Base-by-base conservation (phyloP, 1,284 basidiomycete genomes). In the Heliocybe sulcata region DNA sequence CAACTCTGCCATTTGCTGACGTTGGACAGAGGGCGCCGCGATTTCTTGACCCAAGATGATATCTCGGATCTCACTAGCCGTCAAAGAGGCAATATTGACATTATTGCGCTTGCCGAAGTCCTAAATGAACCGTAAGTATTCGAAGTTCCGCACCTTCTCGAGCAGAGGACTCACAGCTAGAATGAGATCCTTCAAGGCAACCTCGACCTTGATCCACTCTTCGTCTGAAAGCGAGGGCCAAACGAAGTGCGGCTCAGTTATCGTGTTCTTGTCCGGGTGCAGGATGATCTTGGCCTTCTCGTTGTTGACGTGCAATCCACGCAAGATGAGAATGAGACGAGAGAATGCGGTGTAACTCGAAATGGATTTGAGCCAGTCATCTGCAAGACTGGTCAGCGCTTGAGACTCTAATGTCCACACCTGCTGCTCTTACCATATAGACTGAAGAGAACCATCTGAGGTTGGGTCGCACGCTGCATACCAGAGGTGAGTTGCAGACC, bases 311-410 rank as follows among this genome's bases (percentile, higher is more conserved):
- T 99, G 97, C 31, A 99, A 79, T 48, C 94, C 94, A 72, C 97
- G 94, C 14, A 99, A 82, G 33, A 99, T 81, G 14, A 99, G 82
- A 59, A 99, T 98, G 49, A 98, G 79, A 57, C 97, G 92, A 48
- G 97, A 99, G 79, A 99, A 99, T 14, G 97, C 97, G 10, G 97
- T 99, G 71, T 98, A 99, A 63, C 92, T 95, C 54, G 96, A 98
- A 65, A 99, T 97, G 12, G 92, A 95, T 77, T 98, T 97, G 66
- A 99, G 81, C 97, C 97, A 99, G 69, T 98, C 96, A 72, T 99
- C 90, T 87, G 23, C 8, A 55, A 48, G 33, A 38, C 45, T 58
- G 52, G 60, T 42, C 12, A 45, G 35, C n/a, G n/a, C n/a, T 48
- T 9, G 55, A 25, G 52, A 19, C 47, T 23, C 33, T 38, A 9